These are phyloP conservation scores for Candida insectorum DNA, from an alignment of 805 yeast genomes.

Conservation along the genomic window DNA sequence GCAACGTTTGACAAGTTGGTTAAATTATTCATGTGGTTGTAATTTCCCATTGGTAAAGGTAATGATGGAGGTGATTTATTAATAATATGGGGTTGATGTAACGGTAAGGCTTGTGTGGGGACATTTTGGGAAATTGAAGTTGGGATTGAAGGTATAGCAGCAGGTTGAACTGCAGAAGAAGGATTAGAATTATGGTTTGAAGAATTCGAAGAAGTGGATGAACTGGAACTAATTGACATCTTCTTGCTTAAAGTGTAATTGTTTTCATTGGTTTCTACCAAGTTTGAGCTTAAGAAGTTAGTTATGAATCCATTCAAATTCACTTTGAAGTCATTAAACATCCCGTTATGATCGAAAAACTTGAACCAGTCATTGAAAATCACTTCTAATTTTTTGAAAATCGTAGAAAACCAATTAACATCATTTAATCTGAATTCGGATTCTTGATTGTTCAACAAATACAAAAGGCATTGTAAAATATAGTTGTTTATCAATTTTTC, in stretches of 20 bases:
- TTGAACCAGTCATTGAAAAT: constrained; percentile 12
- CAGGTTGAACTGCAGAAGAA: neutral
- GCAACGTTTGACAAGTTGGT: neutral
- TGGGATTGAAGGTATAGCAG: neutral
- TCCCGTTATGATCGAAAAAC: constrained; percentile 5
- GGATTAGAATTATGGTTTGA: neutral
- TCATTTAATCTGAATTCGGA: constrained; percentile 8
- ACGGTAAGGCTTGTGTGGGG: too few species aligned
- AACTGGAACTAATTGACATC: constrained; percentile 1
- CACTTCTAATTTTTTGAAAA: constrained; percentile 7
- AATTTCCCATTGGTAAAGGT: too few species aligned
- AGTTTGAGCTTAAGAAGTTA: constrained; percentile 3
- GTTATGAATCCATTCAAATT: constrained; percentile 6
- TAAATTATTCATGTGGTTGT: too few species aligned
- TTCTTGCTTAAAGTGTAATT: constrained; percentile 4
- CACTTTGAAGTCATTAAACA: constrained; percentile 5
- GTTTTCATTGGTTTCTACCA: constrained; percentile 1
- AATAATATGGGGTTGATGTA: too few species aligned
- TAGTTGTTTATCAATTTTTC: constrained; percentile 20
- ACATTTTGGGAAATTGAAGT: constrained; percentile 5
- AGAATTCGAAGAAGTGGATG: constrained; percentile 1
- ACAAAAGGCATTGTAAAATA: constrained; percentile 26
- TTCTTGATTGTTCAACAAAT: constrained; percentile 15
- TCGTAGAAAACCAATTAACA: constrained; percentile 6
- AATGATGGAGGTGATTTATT: too few species aligned